Evolutionary conservation across 352 stramenopile species (phyloP).

Genomic region (Pythium coloratum): DNA sequence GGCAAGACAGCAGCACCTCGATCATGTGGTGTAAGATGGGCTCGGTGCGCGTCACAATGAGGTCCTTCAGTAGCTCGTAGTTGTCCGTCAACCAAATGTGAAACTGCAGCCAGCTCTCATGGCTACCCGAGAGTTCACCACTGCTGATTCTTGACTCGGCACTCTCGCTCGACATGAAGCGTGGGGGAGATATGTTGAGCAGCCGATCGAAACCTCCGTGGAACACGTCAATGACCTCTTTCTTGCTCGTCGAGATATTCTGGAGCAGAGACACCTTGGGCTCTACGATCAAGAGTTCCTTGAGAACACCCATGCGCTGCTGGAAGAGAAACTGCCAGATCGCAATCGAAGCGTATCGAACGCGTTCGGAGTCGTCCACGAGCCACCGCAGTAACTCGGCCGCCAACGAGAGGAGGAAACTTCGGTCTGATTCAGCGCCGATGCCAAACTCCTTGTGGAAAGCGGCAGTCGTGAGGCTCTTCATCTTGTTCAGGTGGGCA

Average conservation of each 20-base stretch:
- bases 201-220: constrained; percentile 73
- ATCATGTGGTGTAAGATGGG: constrained; percentile 54
- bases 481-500: constrained; percentile 47
- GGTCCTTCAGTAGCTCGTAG: constrained; percentile 55
- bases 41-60: constrained; percentile 66
- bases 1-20: constrained; percentile 53
- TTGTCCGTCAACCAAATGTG: constrained; percentile 80
- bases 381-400: constrained; percentile 65
- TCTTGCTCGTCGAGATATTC: constrained; percentile 73
- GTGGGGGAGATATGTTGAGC: constrained; percentile 40
- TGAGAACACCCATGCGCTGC: constrained; percentile 66
- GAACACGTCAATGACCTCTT: constrained; percentile 73
- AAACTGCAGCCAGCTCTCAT: constrained; percentile 74
- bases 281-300: constrained; percentile 77
- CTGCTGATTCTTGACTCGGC: constrained; percentile 10
- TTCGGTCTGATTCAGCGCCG: constrained; percentile 67
- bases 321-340: constrained; percentile 78
- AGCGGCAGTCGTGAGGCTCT: constrained; percentile 38
- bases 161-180: not conserved
- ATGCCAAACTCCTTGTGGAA: constrained; percentile 69
- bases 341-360: constrained; percentile 48
- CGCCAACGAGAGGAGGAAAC: constrained; percentile 64
- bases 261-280: constrained; percentile 60
- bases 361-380: constrained; percentile 49
- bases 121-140: constrained; percentile 25